Evolutionary conservation across 192 early-diverging fungal species (phyloP).

Genomic region (Phlyctochytrium bullatum): DNA sequence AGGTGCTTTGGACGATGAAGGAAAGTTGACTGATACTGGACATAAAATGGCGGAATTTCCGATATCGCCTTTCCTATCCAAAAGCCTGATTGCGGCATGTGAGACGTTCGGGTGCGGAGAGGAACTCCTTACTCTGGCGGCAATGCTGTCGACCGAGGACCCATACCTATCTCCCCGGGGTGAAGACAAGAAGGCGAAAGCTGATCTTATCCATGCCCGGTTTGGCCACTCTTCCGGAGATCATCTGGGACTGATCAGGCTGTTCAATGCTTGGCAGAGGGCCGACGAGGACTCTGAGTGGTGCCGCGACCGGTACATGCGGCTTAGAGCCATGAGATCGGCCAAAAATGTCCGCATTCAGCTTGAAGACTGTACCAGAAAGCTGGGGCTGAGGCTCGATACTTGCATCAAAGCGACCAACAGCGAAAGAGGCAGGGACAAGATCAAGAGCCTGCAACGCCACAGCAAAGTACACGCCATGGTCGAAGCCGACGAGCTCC

Average conservation of each 20-base stretch:
- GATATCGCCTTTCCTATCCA: constrained; percentile 41
- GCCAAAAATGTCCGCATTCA: constrained; percentile 49
- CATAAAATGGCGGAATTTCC: constrained; percentile 45
- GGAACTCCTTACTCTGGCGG: constrained; percentile 49
- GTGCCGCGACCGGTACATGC: constrained; percentile 41
- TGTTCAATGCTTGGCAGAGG: constrained; percentile 44
- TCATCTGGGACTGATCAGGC: constrained; percentile 45
- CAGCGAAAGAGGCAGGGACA: constrained; percentile 16
- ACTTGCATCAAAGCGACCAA: background rate
- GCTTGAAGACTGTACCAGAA: constrained; percentile 35
- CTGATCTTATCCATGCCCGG: constrained; percentile 22
- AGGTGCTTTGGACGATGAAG: constrained; percentile 51
- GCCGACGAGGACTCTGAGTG: constrained; percentile 31
- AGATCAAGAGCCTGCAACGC: constrained; percentile 3
- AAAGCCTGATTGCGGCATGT: constrained; percentile 38
- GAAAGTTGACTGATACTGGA: constrained; percentile 44
- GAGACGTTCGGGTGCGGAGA: constrained; percentile 34
- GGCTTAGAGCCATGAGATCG: constrained; percentile 42
- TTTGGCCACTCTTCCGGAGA: constrained; percentile 44
- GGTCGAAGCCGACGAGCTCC: constrained; percentile 2
- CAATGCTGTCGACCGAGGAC: constrained; percentile 54
- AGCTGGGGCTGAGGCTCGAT: constrained; percentile 28
- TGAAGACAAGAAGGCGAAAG: constrained; percentile 30
- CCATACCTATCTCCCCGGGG: constrained; percentile 34
- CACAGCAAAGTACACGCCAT: background rate